Evolutionary conservation across 208 protist species (phyloP).

Genomic region (Leishmania arabica): DNA sequence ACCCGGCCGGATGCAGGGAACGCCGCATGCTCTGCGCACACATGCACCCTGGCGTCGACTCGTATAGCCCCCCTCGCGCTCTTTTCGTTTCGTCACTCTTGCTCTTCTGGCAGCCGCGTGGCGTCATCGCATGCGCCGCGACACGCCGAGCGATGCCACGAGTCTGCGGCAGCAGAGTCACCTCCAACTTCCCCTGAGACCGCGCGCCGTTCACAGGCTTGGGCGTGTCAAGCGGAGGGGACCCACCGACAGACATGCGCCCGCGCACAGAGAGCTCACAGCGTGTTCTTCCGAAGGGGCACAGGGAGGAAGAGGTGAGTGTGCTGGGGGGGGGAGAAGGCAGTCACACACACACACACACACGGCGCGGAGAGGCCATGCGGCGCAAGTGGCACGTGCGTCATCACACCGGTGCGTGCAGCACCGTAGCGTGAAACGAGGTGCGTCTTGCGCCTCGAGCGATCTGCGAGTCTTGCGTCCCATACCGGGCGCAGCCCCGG

Average conservation of each 20-base stretch:
- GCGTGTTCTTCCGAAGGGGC: background rate
- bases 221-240: background rate
- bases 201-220: background rate
- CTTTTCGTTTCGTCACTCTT: no score
- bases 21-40: no score
- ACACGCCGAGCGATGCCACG: background rate
- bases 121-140: background rate
- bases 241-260: background rate
- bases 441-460: background rate
- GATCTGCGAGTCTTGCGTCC: background rate
- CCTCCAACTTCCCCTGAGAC: background rate
- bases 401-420: background rate
- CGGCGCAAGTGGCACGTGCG: background rate
- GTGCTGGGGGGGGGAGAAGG: background rate
- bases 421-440: background rate
- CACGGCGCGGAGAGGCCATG: background rate
- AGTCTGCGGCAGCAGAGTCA: background rate
- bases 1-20: no score
- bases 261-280: background rate
- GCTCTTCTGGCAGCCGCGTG: background rate
- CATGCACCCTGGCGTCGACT: no score
- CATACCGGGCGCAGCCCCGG: background rate
- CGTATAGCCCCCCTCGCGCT: no score
- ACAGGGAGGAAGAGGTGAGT: background rate
- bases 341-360: background rate